Percentiles rank a stretch among this genome's conserved stretches.
Conservation (phyloP, 202 grass and related monocot species). For the Hordeum pubiflorum region DNA sequence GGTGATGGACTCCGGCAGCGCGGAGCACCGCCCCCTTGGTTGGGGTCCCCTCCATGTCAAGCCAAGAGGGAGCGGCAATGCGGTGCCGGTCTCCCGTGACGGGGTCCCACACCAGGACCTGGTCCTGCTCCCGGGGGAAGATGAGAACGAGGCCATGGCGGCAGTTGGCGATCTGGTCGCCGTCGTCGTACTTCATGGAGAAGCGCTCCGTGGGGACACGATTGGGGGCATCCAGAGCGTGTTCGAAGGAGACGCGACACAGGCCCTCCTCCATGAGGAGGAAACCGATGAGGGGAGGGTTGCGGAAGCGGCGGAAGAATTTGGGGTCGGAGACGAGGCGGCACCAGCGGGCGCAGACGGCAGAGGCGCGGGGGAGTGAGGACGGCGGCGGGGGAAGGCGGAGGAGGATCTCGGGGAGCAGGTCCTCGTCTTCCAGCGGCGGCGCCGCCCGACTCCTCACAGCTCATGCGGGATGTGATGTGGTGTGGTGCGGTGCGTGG, state of each 20-base stretch:
- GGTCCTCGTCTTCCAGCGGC: neutral
- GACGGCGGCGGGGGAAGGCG: neutral
- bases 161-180: neutral
- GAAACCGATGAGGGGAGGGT: neutral
- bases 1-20: neutral
- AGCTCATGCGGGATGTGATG: neutral
- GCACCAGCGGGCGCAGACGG: neutral
- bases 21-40: neutral
- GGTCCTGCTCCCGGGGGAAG: neutral
- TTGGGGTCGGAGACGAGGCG: neutral
- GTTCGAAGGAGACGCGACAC: neutral
- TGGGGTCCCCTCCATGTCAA: neutral
- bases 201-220: neutral
- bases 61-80: neutral
- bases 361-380: neutral
- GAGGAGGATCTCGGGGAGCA: neutral
- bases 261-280: neutral
- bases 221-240: neutral
- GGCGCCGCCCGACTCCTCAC: neutral
- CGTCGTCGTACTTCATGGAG: neutral
- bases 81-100: neutral
- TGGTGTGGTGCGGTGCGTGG: no score
- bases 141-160: neutral
- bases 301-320: neutral
- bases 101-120: neutral